Base-by-base conservation (phyloP, 805 yeast species). In the Cyberlindnera veronae region DNA sequence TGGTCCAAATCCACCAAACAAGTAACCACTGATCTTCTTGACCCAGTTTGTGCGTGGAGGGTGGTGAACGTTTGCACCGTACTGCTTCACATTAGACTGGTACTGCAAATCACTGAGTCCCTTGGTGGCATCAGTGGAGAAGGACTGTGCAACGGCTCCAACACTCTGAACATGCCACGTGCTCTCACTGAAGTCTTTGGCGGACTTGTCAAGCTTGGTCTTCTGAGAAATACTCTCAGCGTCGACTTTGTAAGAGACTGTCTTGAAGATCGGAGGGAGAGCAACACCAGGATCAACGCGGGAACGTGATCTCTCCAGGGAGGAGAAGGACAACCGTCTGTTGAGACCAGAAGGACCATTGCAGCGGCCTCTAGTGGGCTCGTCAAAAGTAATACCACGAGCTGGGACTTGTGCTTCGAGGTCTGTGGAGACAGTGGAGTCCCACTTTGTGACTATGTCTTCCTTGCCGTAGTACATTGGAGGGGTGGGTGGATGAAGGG, bases 1-100 rank as follows among this genome's bases (percentile, higher is more conserved):
- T 1, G 61, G 44, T 22, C 78, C 75, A 54, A 72, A 72, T 6
- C 77, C 76, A 41, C 75, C 75, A 57, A 72, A 72, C 40, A 68
- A 57, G 51, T 72, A 68, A 37, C 56, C 42, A 32, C 68, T 58
- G 3, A 66, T 40, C 50, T 62, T 68, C 44, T 51, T 60, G 19
- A 60, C 40, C 34, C 59, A 49, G 26, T 62, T 58, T 7, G 58
- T 54, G 15, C 64, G 59, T 10, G 72, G 73, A 34, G 61, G 64
- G n/a, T 65, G 49, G 46, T 63, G 71, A 30, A 59, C 48, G 40
- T 69, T 69, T 4, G 34, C 39, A 9, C 75, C 76, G 45, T 48
- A 62, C 14, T 20, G 14, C 33, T 50, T 48, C 17, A 48, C 36
- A 21, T 39, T 35, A 3, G 20, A 5, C 9, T 39, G 36, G 19